Conservation (phyloP, 208 protist genomes). For the Trypanosoma vivax region DNA sequence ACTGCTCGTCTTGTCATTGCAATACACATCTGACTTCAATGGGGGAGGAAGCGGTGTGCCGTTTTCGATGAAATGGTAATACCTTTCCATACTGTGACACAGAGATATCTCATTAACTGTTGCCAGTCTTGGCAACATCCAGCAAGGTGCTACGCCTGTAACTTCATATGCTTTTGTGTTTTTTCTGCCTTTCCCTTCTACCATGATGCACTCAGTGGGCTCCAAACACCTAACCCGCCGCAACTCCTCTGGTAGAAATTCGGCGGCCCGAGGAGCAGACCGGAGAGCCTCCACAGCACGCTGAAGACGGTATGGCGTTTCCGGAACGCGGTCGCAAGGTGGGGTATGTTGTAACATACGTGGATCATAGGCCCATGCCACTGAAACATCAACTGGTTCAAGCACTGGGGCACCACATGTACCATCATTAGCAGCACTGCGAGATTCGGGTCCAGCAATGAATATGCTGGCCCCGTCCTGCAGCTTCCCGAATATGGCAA, state of each 20-base stretch:
- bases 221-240: background rate
- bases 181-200: background rate
- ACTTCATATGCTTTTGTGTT: background rate
- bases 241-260: conserved; percentile 54
- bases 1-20: conserved; percentile 53
- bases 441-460: conserved; percentile 31
- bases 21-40: conserved; percentile 75
- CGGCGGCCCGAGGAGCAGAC: conserved; percentile 25
- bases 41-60: conserved; percentile 28
- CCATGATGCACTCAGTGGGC: background rate
- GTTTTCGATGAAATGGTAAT: conserved; percentile 42
- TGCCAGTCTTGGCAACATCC: conserved; percentile 51
- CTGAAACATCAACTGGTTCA: conserved; percentile 39
- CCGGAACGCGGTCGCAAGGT: conserved; percentile 39
- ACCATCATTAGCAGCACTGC: background rate
- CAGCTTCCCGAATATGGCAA: conserved; percentile 49
- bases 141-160: conserved; percentile 5
- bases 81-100: conserved; percentile 41
- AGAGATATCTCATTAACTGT: conserved; percentile 51
- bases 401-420: background rate
- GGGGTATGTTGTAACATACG: conserved; percentile 59
- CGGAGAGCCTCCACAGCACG: conserved; percentile 50
- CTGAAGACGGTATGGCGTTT: conserved; percentile 61
- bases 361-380: conserved; percentile 63
- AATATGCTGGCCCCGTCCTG: conserved; percentile 44